Base-by-base conservation (phyloP, 148 eudicot genomes). In the Rheum nobile region DNA sequence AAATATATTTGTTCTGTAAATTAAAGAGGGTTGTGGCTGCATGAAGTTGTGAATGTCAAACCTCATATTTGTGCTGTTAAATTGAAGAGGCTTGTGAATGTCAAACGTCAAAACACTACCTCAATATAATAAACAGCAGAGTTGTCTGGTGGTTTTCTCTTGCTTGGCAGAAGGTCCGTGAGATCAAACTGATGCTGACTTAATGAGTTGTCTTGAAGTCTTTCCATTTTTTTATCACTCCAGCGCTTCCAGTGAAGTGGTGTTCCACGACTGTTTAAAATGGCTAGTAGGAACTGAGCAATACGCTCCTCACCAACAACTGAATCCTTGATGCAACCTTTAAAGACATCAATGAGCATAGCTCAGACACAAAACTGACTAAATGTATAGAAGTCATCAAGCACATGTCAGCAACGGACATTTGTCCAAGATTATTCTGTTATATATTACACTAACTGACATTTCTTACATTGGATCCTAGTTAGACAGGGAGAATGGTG, bases 281-380 rank as follows among this genome's bases (percentile, higher is more conserved):
- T 82, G 67, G 99, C 97, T 37, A 95, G 86, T 29, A 95, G 78
- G 75, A 86, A 95, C 67, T 87, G 97, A 82, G 88, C 93, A 75
- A 95, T 95, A 16, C 99, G 97, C 77, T 91, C 99, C 83, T 95
- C 97, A 79, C 99, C 99, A 43, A 95, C 99, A 17, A 88, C 96
- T 21, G 99, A 91, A 79, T 95, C 99, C 79, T 92, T 95, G 43
- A 95, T 90, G 71, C 93, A 90, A 35, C 99, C 99, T 95, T 85
- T 74, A 28, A 71, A 34, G 70, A 67, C 35, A 57, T 57, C 67
- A 57, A 57, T 57, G 67, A 57, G 8, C 12, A 57, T 12, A 26
- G 16, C 32, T 10, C 24, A 50, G 57, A 50, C 26, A 16, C 22
- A 50, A 50, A 48, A 21, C 8, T 50, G 11, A n/a, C 57, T 50